phyloP scores from a whole-genome alignment of 148 eudicot genomes.

The Pharnaceum exiguum region DNA sequence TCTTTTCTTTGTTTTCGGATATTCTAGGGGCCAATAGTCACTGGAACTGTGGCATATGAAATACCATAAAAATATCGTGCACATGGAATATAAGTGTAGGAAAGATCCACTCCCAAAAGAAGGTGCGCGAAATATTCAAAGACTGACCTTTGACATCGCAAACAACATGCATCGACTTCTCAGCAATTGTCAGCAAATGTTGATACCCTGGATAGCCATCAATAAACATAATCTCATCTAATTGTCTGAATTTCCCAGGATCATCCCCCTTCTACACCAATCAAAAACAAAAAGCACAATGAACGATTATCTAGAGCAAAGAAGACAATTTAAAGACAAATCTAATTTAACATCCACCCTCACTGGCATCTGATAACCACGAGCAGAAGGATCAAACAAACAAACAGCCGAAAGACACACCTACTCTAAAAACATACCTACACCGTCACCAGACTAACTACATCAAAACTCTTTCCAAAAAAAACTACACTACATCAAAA shows the following conservation, averaged over 20 bases:
- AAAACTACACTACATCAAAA: too few relatives aligned
- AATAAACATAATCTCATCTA: conserved; percentile 80
- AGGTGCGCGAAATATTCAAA: not conserved
- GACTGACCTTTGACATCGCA: conserved; percentile 83
- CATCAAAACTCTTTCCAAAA: not conserved
- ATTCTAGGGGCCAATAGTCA: too few relatives aligned
- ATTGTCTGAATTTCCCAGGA: conserved; percentile 88
- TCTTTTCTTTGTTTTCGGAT: too few relatives aligned
- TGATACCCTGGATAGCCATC: conserved; percentile 82
- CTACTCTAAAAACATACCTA: not conserved
- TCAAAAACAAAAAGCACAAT: not conserved
- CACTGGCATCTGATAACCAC: too few relatives aligned
- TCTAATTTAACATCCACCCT: too few relatives aligned
- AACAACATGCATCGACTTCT: conserved; percentile 68
- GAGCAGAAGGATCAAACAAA: too few relatives aligned
- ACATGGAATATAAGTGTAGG: not conserved
- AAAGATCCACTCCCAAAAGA: not conserved
- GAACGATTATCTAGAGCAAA: not conserved
- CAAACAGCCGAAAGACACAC: too few relatives aligned
- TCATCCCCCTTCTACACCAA: conserved; percentile 74
- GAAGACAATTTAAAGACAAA: not conserved
- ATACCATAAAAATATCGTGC: not conserved
- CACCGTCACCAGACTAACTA: not conserved
- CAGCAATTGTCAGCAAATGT: conserved; percentile 49
- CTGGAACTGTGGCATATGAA: too few relatives aligned